Evolutionary conservation across 2,329 filamentous ascomycete species (phyloP), one percentile per base, ranked within the genome.

Genomic region (Fonsecaea nubica): DNA sequence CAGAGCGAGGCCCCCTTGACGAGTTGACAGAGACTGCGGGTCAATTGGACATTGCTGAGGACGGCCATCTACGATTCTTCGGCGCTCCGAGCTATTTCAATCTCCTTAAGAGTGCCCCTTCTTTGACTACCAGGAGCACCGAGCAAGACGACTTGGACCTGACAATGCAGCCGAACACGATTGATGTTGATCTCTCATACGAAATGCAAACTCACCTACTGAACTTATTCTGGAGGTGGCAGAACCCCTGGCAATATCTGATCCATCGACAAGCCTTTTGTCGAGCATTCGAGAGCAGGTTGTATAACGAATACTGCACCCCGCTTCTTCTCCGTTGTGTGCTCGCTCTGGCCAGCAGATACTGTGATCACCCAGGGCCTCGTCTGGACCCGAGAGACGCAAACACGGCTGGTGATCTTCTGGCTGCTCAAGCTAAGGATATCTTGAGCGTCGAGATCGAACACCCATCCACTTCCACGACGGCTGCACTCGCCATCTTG

Each of bases 161-260:
- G 35, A 36, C 35, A 8, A 36, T 36, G 35, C 35, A 36, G 3
- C 35, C 35, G 10, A 36, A 36, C 35, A 36, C 35, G 10, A 36
- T 36, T 36, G 35, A 36, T 36, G 10, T 58, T 48, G 61, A 58
- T 9, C 6, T 38, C 6, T 36, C 53, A 10, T 8, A 25, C 15
- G 53, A 63, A 30, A n/a, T 58, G 30, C 61, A 35, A 48, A 40
- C 36, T 13, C 30, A 64, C 25, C 62, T 64, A 6, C 33, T 36
- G 6, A 55, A 33, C 9, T 45, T 64, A 6, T 64, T 53, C 45
- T 64, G 62, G 62, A 21, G 15, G 18, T 64, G 62, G 62, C 62
- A 64, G 45, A 64, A 64, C 21, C 5, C 55, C n/a, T 64, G 62
- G 62, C 62, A 64, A n/a, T 64, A 64, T 45, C 4, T 64, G 9